These are phyloP conservation scores for Tricholoma bakamatsutake DNA, from an alignment of 768 basidiomycete genomes.

Conservation along the genomic window DNA sequence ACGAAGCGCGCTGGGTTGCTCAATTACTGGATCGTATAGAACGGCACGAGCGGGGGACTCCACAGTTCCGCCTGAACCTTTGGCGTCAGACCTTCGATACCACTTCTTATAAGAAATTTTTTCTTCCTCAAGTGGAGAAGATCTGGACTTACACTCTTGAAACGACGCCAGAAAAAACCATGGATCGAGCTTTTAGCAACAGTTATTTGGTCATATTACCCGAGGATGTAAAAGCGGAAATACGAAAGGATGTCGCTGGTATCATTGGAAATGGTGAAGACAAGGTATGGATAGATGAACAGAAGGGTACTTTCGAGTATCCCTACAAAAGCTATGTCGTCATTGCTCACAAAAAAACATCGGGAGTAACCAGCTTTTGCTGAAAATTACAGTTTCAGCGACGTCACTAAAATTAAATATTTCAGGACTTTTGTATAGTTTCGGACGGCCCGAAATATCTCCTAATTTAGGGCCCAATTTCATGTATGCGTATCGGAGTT, in stretches of 20 bases:
- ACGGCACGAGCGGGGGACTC: constrained; percentile 61
- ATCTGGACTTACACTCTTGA: constrained; percentile 47
- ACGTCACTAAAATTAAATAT: no score
- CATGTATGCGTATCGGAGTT: no score
- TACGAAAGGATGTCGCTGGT: constrained; percentile 43
- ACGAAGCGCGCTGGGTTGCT: constrained; percentile 66
- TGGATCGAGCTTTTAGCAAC: constrained; percentile 74
- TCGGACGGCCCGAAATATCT: no score
- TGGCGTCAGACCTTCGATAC: constrained; percentile 74
- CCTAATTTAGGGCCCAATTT: no score
- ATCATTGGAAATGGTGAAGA: constrained; percentile 58
- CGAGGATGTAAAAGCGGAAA: constrained; percentile 48
- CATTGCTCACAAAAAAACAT: constrained; percentile 34
- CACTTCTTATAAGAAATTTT: constrained; percentile 49
- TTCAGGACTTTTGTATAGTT: no score
- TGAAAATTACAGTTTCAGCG: no score
- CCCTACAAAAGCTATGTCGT: constrained; percentile 69
- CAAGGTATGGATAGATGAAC: constrained; percentile 71
- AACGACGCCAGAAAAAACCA: constrained; percentile 47
- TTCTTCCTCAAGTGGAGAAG: constrained; percentile 54
- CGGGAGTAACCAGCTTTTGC: no score
- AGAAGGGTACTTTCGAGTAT: constrained; percentile 70
- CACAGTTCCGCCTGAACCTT: constrained; percentile 72
- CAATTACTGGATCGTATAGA: constrained; percentile 67
- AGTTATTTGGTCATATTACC: constrained; percentile 73